Evolutionary conservation across 2,329 filamentous ascomycete genomes (phyloP).

Genomic region (Aulographum hederae): DNA sequence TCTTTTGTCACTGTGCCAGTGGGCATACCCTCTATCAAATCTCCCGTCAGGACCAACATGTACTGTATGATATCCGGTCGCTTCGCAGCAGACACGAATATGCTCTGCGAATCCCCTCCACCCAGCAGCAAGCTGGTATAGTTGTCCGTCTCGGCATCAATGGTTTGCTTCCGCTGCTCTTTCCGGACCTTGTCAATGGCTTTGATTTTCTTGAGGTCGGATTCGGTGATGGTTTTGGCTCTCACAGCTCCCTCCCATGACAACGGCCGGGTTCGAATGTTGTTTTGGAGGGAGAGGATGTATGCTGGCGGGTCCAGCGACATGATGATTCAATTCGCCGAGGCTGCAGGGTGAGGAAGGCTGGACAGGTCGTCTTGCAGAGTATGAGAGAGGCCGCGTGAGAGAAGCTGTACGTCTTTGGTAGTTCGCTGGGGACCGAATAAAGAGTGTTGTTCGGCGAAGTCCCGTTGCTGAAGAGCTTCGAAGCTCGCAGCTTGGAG

Average conservation of each 20-base stretch:
- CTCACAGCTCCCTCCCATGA: conserved; percentile 95
- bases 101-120: conserved; percentile 43
- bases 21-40: conserved; percentile 62
- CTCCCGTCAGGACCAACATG: conserved; percentile 72
- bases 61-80: conserved; percentile 87
- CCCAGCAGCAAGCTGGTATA: conserved; percentile 66
- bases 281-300: conserved; percentile 76
- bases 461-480: too few species aligned
- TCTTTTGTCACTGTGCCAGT: too few species aligned
- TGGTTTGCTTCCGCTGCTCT: conserved; percentile 68
- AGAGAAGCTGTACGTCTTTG: too few species aligned
- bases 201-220: conserved; percentile 88
- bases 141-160: conserved; percentile 62
- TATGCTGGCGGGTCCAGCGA: conserved; percentile 85
- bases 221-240: conserved; percentile 82
- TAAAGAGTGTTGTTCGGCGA: too few species aligned
- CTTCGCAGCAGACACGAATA: conserved; percentile 72
- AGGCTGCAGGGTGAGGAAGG: conserved; percentile 4
- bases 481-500: too few species aligned
- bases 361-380: too few species aligned
- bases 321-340: conserved; percentile 37
- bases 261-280: conserved; percentile 88
- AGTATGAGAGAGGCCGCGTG: too few species aligned
- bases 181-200: conserved; percentile 92
- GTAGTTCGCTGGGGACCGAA: too few species aligned